A percentile compares a stretch with the other conserved stretches of the same genome.
phyloP scores from a whole-genome alignment of 768 basidiomycete genomes.

The Pleurotus djamor region DNA sequence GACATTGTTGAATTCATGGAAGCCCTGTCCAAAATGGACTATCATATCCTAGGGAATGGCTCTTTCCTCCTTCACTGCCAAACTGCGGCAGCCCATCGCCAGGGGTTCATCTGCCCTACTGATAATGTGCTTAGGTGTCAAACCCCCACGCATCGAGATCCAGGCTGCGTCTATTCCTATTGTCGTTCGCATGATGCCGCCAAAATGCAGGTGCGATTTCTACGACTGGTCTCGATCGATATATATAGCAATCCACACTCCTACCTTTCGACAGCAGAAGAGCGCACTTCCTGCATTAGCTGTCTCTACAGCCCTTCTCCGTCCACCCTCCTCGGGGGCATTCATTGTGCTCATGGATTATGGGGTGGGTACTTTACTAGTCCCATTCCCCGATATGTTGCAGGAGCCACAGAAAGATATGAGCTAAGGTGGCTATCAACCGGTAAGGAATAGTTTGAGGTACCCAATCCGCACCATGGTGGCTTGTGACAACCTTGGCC shows the following conservation, averaged over 20 bases:
- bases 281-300: no score
- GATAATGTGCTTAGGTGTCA: neutral
- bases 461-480: neutral
- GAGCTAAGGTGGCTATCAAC: neutral
- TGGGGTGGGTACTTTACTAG: neutral
- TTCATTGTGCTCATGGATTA: no score
- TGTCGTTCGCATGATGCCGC: neutral
- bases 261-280: no score
- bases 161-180: neutral
- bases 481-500: neutral
- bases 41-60: neutral
- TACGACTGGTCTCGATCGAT: neutral
- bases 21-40: constrained; percentile 1
- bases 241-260: neutral
- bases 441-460: neutral
- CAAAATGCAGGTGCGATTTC: neutral
- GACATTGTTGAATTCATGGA: neutral
- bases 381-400: neutral
- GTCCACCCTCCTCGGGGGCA: no score
- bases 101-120: neutral
- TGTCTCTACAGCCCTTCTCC: neutral
- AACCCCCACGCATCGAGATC: neutral
- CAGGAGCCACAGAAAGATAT: neutral
- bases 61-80: neutral
- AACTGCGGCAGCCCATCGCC: neutral